phyloP scores from a whole-genome alignment of 768 basidiomycete genomes.

The Clitopilus passeckerianus region DNA sequence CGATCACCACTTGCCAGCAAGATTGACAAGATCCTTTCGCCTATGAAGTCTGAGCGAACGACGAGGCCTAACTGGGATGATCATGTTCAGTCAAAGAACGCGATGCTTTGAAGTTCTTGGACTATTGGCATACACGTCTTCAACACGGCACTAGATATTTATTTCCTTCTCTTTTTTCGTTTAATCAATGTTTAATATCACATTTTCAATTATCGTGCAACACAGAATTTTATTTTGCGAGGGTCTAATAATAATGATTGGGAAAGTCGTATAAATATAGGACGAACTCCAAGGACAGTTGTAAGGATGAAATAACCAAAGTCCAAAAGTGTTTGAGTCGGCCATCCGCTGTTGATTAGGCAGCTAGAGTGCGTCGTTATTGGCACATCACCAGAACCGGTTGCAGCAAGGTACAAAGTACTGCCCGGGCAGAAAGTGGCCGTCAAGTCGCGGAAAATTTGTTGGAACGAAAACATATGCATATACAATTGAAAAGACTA shows the following conservation, averaged over 20 bases:
- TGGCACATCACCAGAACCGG: constrained; percentile 81
- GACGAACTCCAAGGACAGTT: constrained; percentile 24
- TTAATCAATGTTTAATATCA: neutral
- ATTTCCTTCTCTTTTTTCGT: neutral
- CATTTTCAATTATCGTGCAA: neutral
- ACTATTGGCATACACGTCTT: neutral
- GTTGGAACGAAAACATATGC: neutral
- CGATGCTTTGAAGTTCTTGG: neutral
- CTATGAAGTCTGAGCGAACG: neutral
- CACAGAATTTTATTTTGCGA: neutral
- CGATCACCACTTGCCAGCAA: constrained; percentile 46
- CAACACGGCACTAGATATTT: neutral
- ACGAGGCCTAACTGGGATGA: neutral
- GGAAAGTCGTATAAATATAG: constrained; percentile 16
- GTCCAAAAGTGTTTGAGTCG: constrained; percentile 26
- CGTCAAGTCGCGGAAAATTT: constrained; percentile 1
- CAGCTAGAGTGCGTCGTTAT: constrained; percentile 45
- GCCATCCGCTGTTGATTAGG: constrained; percentile 56
- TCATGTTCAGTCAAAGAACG: neutral
- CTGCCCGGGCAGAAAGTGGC: constrained; percentile 76
- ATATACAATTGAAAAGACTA: too few species aligned
- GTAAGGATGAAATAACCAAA: neutral
- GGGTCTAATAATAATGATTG: neutral
- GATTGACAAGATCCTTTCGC: constrained; percentile 33
- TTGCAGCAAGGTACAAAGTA: constrained; percentile 53